Base-by-base conservation (phyloP, 345 rosid species). In the Euphorbia pulcherrima region DNA sequence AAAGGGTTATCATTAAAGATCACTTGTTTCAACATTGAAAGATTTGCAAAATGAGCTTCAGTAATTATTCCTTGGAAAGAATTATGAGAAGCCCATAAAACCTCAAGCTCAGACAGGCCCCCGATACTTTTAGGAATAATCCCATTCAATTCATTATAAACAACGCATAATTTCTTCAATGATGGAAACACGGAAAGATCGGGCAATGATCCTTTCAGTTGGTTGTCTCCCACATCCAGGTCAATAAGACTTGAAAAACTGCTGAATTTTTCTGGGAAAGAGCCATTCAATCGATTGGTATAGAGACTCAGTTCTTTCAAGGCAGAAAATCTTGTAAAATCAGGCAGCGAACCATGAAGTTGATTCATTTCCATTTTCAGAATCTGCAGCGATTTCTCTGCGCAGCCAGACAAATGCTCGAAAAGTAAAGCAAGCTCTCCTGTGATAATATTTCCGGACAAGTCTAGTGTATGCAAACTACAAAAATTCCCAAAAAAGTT, bases 21-120 rank as follows among this genome's bases (percentile, higher is more conserved):
- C 10, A 83, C 30, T 0, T 2, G 4, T 16, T n/a, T 7, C 14
- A 83, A 53, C 2, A 5, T 69, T 18, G 75, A 65, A n/a, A 80
- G 80, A 17, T 75, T 75, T 1, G 41, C 64, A 29, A 80, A 75
- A 68, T 75, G 75, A 26, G 40, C 55, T 60, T 71, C 74, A 13
- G 64, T 53, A 35, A 78, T 35, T 26, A 65, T 37, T 35, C 80
- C 80, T 24, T 29, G 29, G 53, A 81, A 53, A 12, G 27, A 55
- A 64, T 81, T 83, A 6, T 9, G 48, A 33, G 68, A 62, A 35
- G 12, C 16, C 64, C 67, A 52, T 44, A 61, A 23, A 33, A 1
- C 0, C 27, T 54, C 57, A 30, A 68, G 72, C 28, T 68, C 29
- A 20, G 73, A 62, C 5, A 62, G 59, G 21, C 30, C 11, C 24